A percentile compares a stretch with the other conserved stretches of the same genome.
Conservation (phyloP, 2,329 filamentous ascomycete genomes). For the Aspergillus sp. region DNA sequence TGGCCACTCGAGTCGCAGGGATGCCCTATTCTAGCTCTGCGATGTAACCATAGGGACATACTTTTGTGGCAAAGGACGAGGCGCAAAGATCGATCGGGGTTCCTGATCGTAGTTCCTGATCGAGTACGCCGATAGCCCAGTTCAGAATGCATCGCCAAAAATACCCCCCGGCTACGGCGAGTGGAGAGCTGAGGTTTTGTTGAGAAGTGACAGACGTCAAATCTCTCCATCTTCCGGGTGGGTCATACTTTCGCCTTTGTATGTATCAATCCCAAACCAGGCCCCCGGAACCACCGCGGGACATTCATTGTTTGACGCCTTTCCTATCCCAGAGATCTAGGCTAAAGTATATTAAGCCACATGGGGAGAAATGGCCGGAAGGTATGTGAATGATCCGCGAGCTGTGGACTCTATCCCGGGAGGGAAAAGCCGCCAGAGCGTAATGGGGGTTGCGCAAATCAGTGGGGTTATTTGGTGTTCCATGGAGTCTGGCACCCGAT, state of each 20-base stretch:
- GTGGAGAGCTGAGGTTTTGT: background rate
- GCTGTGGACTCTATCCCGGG: background rate
- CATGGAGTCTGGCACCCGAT: background rate
- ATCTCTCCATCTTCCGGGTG: background rate
- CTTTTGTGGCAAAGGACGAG: background rate
- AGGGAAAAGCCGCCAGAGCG: background rate
- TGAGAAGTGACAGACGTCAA: background rate
- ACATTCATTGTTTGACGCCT: background rate
- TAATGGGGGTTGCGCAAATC: background rate
- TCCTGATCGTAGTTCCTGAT: background rate
- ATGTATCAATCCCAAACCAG: background rate
- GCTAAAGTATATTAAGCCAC: conserved; percentile 1
- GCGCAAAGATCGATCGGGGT: background rate
- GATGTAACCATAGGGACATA: background rate
- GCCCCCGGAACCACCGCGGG: background rate
- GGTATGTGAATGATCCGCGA: background rate
- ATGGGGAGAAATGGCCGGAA: background rate
- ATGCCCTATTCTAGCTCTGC: background rate
- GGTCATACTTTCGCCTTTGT: background rate
- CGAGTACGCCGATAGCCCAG: background rate
- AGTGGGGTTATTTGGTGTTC: background rate
- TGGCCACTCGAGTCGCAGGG: background rate
- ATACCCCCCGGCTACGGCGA: background rate
- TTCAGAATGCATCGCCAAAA: background rate
- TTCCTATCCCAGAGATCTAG: background rate